Percentiles rank a stretch among this genome's conserved stretches.
Conservation (phyloP, 257 asterid genomes). For the Schizonepeta tenuifolia region DNA sequence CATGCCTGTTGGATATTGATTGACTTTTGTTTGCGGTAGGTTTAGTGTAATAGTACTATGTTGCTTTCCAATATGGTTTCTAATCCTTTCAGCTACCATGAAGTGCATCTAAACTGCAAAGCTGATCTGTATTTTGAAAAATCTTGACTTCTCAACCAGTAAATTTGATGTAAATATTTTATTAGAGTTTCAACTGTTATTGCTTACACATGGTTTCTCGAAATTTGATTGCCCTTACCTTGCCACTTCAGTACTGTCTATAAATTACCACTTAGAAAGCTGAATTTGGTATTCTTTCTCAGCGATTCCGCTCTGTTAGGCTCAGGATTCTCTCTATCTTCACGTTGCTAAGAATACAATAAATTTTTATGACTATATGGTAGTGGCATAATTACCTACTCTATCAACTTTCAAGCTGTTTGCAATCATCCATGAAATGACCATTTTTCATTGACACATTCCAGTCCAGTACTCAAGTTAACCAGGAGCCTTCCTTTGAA, state of each 20-base stretch:
- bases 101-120: too few species aligned
- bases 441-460: constrained; percentile 20
- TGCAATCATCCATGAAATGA: constrained; percentile 20
- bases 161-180: too few species aligned
- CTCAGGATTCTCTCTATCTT: neutral
- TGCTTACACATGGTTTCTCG: neutral
- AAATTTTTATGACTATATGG: neutral
- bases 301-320: constrained; percentile 2
- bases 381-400: constrained; percentile 1
- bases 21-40: neutral
- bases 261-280: constrained; percentile 9
- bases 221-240: neutral
- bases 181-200: too few species aligned
- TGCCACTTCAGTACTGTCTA: constrained; percentile 1
- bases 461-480: constrained; percentile 50
- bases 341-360: neutral
- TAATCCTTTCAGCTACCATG: too few species aligned
- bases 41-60: neutral
- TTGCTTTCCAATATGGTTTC: too few species aligned
- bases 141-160: neutral
- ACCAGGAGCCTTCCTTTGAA: constrained; percentile 50
- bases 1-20: constrained; percentile 10
- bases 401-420: neutral
- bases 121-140: too few species aligned
- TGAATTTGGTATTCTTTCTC: neutral